Evolutionary conservation across 805 yeast genomes (phyloP).

Genomic region (Wickerhamiella lipophila): DNA sequence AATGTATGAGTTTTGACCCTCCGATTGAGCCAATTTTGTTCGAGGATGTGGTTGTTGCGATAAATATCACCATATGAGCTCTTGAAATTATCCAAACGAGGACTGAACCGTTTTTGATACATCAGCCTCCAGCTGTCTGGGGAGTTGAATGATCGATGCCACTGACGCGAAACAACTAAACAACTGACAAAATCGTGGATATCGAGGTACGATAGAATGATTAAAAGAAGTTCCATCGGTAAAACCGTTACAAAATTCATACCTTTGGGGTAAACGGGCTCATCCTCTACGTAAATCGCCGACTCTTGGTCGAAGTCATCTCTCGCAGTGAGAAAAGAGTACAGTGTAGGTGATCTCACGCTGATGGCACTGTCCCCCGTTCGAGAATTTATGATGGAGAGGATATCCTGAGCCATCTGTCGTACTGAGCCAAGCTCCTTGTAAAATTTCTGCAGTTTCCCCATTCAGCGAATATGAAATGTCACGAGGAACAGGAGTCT

Average conservation of each 20-base stretch:
- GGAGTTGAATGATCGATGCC: conserved; percentile 16
- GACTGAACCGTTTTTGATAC: conserved; percentile 17
- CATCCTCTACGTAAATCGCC: conserved; percentile 5
- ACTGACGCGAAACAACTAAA: conserved; percentile 17
- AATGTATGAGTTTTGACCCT: conserved; percentile 16
- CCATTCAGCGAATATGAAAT: neutral
- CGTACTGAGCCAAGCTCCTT: neutral
- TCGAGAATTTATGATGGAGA: neutral
- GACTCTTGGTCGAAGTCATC: conserved; percentile 8
- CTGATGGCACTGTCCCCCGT: neutral
- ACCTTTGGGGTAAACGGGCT: neutral
- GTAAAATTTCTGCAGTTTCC: neutral
- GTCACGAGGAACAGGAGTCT: no score
- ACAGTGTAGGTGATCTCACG: conserved; percentile 1
- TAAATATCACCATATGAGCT: conserved; percentile 17
- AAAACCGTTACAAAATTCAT: conserved; percentile 15
- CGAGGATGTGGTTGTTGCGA: conserved; percentile 7
- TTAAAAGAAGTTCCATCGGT: conserved; percentile 17
- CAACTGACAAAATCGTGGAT: conserved; percentile 15
- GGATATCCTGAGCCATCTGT: neutral
- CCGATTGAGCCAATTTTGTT: conserved; percentile 13
- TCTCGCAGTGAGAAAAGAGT: neutral
- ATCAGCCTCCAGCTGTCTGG: conserved; percentile 20
- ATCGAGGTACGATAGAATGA: conserved; percentile 18
- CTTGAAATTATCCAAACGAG: conserved; percentile 7